Base-by-base conservation (phyloP, 116 monocot species). In the Phalaenopsis hybrid region DNA sequence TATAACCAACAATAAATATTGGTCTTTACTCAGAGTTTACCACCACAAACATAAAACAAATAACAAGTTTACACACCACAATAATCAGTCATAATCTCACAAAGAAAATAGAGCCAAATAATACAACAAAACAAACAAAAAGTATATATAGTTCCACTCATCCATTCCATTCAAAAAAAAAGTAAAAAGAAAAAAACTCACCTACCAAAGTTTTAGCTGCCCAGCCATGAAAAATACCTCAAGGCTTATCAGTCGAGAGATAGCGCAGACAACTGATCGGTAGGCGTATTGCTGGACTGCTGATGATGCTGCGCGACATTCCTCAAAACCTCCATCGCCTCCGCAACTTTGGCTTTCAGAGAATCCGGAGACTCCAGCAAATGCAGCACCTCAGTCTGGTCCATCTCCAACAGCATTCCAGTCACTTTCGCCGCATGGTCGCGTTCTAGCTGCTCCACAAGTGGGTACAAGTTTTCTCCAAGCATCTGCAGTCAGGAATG, bases 401-500 rank as follows among this genome's bases (percentile, higher is more conserved):
- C 92, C 92, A 92, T 88, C 81, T 92, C 90, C 2, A 93, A 88
- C 44, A 93, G 88, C 90, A 92, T 92, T 31, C 92, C 92, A 9
- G 92, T 92, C 59, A 92, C 88, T 48, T 92, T 92, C 20, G 75
- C 84, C 21, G 85, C 86, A 20, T 88, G 13, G 0, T 80, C 84
- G 5, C 17, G 59, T 49, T 90, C 92, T 2, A 90, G 74, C 31
- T 81, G 69, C 81, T 88, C 85, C 34, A 92, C 90, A 21, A 90
- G 85, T 9, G 90, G 90, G 80, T 83, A 92, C 37, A 92, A 46
- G 17, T 85, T 83, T 28, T 87, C 85, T 6, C 92, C 92, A 18
- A 92, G 82, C 43, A 92, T 88, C 92, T 92, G 85, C n/a, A n/a
- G n/a, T n/a, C n/a, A n/a, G n/a, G n/a, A n/a, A n/a, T n/a, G n/a